Evolutionary conservation across 2,329 filamentous ascomycete species (phyloP).

Genomic region (Hypocreales sp.): DNA sequence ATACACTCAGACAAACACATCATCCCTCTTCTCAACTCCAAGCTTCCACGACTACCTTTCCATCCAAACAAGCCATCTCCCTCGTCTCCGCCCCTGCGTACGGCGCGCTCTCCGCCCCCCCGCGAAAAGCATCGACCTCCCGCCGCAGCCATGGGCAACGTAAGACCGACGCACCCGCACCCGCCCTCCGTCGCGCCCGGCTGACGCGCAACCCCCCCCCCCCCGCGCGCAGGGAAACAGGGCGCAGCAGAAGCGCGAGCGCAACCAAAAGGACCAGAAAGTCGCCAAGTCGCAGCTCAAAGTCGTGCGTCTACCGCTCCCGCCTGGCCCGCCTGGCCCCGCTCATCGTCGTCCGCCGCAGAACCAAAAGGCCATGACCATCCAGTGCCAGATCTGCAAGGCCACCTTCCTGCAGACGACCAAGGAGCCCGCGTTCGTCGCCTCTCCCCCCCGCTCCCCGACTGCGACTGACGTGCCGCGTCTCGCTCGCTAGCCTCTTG

Average conservation of each 20-base stretch:
- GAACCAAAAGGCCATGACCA: slow-evolving; percentile 61
- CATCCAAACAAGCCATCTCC: no score
- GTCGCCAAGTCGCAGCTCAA: slow-evolving; percentile 54
- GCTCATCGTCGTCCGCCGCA: slow-evolving; percentile 14
- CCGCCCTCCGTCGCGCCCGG: no score
- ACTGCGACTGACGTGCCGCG: slow-evolving; percentile 1
- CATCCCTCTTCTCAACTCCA: no score
- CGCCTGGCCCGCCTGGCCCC: neutral
- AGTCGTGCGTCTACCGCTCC: slow-evolving; percentile 30
- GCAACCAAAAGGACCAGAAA: slow-evolving; percentile 45
- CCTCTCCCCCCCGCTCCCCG: neutral
- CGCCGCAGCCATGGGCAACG: no score
- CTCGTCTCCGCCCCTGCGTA: no score
- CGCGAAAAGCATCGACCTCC: no score
- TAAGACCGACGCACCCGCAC: no score
- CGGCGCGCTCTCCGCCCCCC: no score
- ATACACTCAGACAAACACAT: no score
- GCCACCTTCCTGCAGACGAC: slow-evolving; percentile 67
- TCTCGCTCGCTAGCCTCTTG: slow-evolving; percentile 33
- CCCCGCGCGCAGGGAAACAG: slow-evolving; percentile 39
- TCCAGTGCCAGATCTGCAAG: slow-evolving; percentile 65
- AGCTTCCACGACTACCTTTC: no score
- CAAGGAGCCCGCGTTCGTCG: slow-evolving; percentile 49
- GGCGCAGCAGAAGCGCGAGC: slow-evolving; percentile 57
- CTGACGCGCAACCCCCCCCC: no score